Base-by-base conservation (phyloP, 2,329 filamentous ascomycete species). In the Xylaria sp. region DNA sequence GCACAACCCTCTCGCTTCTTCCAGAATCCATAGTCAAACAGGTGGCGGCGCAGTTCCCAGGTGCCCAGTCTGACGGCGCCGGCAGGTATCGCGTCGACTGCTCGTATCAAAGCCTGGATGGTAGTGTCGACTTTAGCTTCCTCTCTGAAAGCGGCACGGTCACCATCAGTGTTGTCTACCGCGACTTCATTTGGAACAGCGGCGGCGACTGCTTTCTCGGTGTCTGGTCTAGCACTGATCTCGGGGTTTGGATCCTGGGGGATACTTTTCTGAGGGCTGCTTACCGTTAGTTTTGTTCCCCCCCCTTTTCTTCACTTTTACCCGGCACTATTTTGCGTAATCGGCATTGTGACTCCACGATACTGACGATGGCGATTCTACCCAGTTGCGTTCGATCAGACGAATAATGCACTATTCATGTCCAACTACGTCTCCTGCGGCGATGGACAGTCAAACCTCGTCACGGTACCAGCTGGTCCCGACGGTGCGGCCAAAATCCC, bases 101-200 rank as follows among this genome's bases (percentile, higher is more conserved):
- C 76, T 67, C 73, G 1, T 73, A 81, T 43, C 80, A 80, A 9
- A 61, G 79, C 3, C 49, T 76, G 4, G 68, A 73, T 1, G 84
- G 82, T 13, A 82, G 80, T 12, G 78, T 88, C 61, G 81, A 85
- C 72, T 88, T 89, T 67, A 80, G 79, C 46, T 86, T 88, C 48
- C 48, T 68, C 7, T 46, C 64, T 7, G 72, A 65, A 2, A 56
- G 55, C 0, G 60, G 49, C 3, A 54, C 65, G 6, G 78, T 88
- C 33, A 74, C 67, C 1, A 76, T 79, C 56, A 71, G 62, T 20
- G 74, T 79, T 3, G 60, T 68, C 1, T 79, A 79, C 48, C 54
- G 56, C 9, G 77, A 79, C 46, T 79, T 79, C 68, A 74, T 79
- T 60, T 79, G 78, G 77, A 71, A 77, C 23, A 74, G 66, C 18